Conservation (phyloP, 2,329 filamentous ascomycete species). For the Ophiosphaerella herpotricha region DNA sequence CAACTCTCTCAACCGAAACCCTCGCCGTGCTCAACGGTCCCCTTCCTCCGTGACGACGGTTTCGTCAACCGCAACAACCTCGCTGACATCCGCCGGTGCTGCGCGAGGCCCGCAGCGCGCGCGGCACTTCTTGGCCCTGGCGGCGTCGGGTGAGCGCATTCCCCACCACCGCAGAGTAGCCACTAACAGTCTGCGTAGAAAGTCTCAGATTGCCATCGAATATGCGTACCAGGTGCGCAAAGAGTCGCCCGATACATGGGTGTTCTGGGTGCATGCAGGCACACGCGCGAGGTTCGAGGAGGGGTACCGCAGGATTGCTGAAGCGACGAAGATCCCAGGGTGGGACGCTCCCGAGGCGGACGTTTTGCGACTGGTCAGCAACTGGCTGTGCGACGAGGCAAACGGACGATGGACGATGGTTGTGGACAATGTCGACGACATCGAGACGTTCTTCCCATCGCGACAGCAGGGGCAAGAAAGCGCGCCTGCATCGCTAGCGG, state of each 20-base stretch:
- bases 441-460: constrained; percentile 28
- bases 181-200: constrained; percentile 11
- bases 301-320: constrained; percentile 19
- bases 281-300: constrained; percentile 29
- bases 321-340: constrained; percentile 15
- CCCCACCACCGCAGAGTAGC: background rate
- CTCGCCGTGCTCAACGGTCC: no score
- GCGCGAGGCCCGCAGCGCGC: constrained; percentile 35
- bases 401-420: constrained; percentile 48
- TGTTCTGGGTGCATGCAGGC: constrained; percentile 25
- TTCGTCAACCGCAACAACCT: no score
- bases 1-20: no score
- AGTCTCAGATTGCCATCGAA: constrained; percentile 33
- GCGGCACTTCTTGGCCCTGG: constrained; percentile 36
- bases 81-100: background rate
- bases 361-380: constrained; percentile 44
- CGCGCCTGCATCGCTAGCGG: constrained; percentile 7
- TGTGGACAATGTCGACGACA: constrained; percentile 53
- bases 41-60: no score
- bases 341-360: constrained; percentile 39
- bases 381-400: constrained; percentile 30
- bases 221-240: constrained; percentile 43
- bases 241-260: constrained; percentile 20
- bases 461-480: constrained; percentile 2
- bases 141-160: constrained; percentile 23